Base-by-base conservation (phyloP, 1,284 basidiomycete species). In the Trichosporon asahii region DNA sequence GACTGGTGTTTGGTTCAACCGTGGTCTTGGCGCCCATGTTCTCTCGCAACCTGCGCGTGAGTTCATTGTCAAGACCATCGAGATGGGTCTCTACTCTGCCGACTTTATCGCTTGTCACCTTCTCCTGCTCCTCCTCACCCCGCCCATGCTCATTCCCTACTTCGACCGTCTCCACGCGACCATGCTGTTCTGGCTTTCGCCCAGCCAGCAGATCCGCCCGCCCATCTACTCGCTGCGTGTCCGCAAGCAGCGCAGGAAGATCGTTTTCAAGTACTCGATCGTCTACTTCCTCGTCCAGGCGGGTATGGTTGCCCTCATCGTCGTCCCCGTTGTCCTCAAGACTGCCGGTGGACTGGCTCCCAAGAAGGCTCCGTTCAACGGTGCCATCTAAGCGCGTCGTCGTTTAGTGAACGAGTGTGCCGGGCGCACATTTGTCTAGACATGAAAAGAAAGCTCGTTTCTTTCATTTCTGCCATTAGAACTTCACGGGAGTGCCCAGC, bases 61-160 rank as follows among this genome's bases (percentile, higher is more conserved):
- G 87, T 95, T 89, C 77, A 89, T 98, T 71, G 94, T 98, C 86
- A 98, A 98, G 87, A 93, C 96, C 72, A 93, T 97, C 75, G 95
- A 97, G 84, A 93, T 96, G 90, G 93, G 92, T 25, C 84, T 96
- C 21, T 97, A 94, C 91, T 91, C 90, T 68, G 94, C 93, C 18
- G 95, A 97, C 84, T 89, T 84, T 65, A 78, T 84, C 69, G 76
- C 80, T 53, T 83, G 82, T 75, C 83, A 84, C 72, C 70, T 91
- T 76, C 84, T 92, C 63, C 85, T 91, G 66, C 90, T 92, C 85
- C 86, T 93, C 85, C 84, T 95, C 76, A 90, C 90, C 23, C 88
- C 90, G 15, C 93, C 94, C 0, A 87, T 92, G 73, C 84, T 96
- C 75, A 90, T 97, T 73, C 95, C 95, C 0, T 95, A 90, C 84